Conservation (phyloP, 2,329 filamentous ascomycete species). For the Nemania sp. region DNA sequence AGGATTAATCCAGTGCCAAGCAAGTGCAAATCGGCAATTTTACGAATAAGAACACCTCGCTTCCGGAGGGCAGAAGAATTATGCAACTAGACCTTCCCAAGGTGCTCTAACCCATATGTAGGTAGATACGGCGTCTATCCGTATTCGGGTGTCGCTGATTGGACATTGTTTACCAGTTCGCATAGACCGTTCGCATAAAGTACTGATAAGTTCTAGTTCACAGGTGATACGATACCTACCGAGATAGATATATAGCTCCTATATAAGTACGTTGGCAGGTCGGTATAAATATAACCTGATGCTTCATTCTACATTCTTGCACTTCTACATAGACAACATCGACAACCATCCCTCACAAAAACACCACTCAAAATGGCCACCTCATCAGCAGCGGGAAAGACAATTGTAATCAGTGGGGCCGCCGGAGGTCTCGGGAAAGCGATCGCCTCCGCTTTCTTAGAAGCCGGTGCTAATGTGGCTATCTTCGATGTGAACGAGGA, state of each 20-base stretch:
- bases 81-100: background rate
- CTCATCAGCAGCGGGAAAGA: constrained; percentile 35
- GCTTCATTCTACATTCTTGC: background rate
- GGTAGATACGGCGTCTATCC: constrained; percentile 1
- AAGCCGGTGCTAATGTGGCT: constrained; percentile 51
- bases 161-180: background rate
- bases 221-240: no score
- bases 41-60: constrained; percentile 13
- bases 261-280: background rate
- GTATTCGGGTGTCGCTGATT: constrained; percentile 18
- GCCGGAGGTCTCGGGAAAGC: constrained; percentile 53
- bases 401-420: constrained; percentile 50
- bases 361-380: constrained; percentile 26
- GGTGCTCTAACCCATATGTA: background rate
- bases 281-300: constrained; percentile 1
- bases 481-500: constrained; percentile 51
- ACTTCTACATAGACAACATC: background rate
- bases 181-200: no score
- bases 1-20: background rate
- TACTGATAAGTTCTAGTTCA: background rate
- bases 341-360: background rate
- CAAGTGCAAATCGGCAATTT: background rate
- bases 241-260: background rate
- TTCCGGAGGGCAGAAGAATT: background rate
- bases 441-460: constrained; percentile 50